These are phyloP conservation scores for Cladobotryum mycophilum DNA, from an alignment of 2,329 filamentous ascomycete genomes.

Conservation along the genomic window DNA sequence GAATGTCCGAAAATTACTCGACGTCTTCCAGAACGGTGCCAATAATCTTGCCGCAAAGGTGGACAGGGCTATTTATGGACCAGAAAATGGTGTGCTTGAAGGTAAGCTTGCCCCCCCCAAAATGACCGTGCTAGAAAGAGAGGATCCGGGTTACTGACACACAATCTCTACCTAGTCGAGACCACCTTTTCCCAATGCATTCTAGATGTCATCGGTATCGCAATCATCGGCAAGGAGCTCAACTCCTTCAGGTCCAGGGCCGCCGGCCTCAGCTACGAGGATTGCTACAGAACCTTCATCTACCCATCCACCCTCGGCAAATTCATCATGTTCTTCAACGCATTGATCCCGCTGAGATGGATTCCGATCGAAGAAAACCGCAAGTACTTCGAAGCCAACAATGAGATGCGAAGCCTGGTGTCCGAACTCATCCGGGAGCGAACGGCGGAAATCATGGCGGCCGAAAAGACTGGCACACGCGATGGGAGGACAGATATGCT, in stretches of 20 bases:
- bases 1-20: neutral
- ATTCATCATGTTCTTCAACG: constrained; percentile 5
- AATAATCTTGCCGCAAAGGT: neutral
- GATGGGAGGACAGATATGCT: neutral
- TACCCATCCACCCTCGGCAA: constrained; percentile 3
- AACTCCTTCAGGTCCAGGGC: neutral
- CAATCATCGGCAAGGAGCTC: neutral
- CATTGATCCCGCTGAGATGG: constrained; percentile 7
- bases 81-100: neutral
- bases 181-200: neutral
- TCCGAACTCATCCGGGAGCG: neutral
- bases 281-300: constrained; percentile 7
- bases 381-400: neutral
- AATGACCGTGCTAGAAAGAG: neutral
- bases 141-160: neutral
- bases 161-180: neutral
- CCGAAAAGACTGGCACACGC: neutral
- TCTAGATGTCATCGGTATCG: neutral
- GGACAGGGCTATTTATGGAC: neutral
- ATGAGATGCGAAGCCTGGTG: neutral
- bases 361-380: constrained; percentile 6
- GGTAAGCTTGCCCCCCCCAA: neutral
- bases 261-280: neutral
- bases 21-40: neutral
- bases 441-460: neutral